Conservation (phyloP, 2,329 filamentous ascomycete genomes). For the Penicillium sp. region DNA sequence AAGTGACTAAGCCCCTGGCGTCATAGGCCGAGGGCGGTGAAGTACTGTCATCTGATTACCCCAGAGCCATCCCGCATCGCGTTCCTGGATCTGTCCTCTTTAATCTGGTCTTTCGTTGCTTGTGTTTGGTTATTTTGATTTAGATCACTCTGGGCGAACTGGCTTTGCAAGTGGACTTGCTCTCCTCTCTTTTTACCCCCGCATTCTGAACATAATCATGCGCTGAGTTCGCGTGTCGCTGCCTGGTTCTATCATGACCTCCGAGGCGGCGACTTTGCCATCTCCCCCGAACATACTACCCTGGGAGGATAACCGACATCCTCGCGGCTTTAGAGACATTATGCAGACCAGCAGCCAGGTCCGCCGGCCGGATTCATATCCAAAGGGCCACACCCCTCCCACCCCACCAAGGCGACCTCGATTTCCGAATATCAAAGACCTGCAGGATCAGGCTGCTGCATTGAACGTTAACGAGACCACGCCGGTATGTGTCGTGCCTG, state of each 20-base stretch:
- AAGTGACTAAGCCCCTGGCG: constrained; percentile 32
- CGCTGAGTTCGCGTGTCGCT: constrained; percentile 21
- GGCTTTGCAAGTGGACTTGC: not conserved
- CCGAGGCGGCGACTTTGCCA: constrained; percentile 38
- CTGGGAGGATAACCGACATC: constrained; percentile 29
- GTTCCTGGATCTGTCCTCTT: constrained; percentile 20
- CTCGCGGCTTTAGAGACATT: constrained; percentile 28
- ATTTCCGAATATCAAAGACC: constrained; percentile 41
- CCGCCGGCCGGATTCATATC: constrained; percentile 25
- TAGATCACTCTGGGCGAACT: not conserved
- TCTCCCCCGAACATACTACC: constrained; percentile 35
- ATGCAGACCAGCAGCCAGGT: constrained; percentile 29
- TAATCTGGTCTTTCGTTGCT: constrained; percentile 7
- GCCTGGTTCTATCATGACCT: constrained; percentile 34
- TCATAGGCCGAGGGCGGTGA: constrained; percentile 37
- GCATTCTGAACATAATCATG: constrained; percentile 22
- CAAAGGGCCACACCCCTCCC: constrained; percentile 21
- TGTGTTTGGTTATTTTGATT: constrained; percentile 7
- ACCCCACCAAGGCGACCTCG: constrained; percentile 24
- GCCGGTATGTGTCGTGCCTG: constrained; percentile 22
- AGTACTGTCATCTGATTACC: constrained; percentile 22
- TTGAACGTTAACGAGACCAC: constrained; percentile 33
- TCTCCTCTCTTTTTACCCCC: not conserved
- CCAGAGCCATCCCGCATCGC: constrained; percentile 19
- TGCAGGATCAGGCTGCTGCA: constrained; percentile 39